Evolutionary conservation across 2,329 filamentous ascomycete genomes (phyloP), one percentile per base, ranked within the genome.

Genomic region (Sporothrix euskadiensis): DNA sequence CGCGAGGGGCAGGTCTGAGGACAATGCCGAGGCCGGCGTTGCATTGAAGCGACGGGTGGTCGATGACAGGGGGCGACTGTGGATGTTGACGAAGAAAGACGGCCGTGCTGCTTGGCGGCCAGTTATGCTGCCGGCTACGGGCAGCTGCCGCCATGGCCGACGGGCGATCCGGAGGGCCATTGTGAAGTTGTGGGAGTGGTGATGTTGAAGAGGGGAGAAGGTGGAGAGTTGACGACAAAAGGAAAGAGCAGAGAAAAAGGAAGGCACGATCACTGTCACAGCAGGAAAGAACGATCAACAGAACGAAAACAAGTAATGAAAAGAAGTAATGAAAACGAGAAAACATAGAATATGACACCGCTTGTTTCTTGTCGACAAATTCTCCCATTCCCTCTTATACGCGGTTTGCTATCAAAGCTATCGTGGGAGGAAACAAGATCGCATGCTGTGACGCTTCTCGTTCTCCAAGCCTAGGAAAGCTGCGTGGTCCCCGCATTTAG

Each of bases 1-100:
- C 49, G 93, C 89, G 78, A 99, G 86, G 30, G 96, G 95, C 44
- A 89, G 82, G 56, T 78, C 16, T 4, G 65, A 32, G 6, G 66
- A 1, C 32, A 49, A 22, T 14, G 66, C 30, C 66, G 66, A 69
- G n/a, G 61, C 30, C 22, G 61, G 39, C 10, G 61, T 30, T 10
- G 71, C 61, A 72, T 59, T 19, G 39, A 5, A 4, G 39, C 61
- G 35, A 39, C 71, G 61, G 19, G 39, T 35, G 4, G 71, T 68
- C 2, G 12, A 44, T 16, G 71, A 59, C 3, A 72, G 65, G 1
- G 63, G 30, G 14, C 71, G 61, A 26, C 41, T 47, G 35, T 9
- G 8, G 59, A 26, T 3, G 7, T 5, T 19, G n/a, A 65, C 61
- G 14, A 47, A 41, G 19, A 14, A 30, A 1, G 4, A 8, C 39